Base-by-base conservation (phyloP, 108 stramenopile genomes). In the Cyclotella baltica region DNA sequence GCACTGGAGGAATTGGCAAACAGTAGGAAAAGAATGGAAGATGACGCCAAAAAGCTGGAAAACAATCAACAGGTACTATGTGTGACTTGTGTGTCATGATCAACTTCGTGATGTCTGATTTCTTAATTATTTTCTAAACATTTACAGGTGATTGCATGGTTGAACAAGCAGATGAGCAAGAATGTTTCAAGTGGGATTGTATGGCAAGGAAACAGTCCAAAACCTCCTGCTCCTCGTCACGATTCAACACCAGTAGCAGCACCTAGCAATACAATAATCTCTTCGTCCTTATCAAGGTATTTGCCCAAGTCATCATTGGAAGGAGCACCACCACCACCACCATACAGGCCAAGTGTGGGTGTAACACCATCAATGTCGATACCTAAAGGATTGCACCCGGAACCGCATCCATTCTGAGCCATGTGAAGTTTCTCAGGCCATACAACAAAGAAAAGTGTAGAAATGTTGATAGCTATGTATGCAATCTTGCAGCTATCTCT, bases 61-160 rank as follows among this genome's bases (percentile, higher is more conserved):
- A 86, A 80, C 30, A 86, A 86, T 50, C 81, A 86, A 29, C 85
- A 86, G 76, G 84, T 85, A 20, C 25, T 33, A 34, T 43, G 6
- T 15, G 28, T 40, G 5, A 8, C 28, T 27, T 34, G 27, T 19
- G 28, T 50, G 37, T 9, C 5, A 18, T 23, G 18, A 23, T 31
- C 4, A 61, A 33, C 37, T 56, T 43, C 37, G 25, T 33, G 22
- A 3, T 52, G 11, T 20, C 33, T 3, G n/a, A 47, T 11, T 27
- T 23, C 20, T 3, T 34, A 29, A 43, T 15, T 27, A 40, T 19
- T 30, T 38, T 29, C 0, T 61, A n/a, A 58, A 3, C n/a, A 18
- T 28, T 68, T 6, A 29, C 51, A 78, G 77, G 78, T 80, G 34
- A 83, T 83, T 30, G 75, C 82, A 28, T 83, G 82, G 82, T 52